Evolutionary conservation across 441 rosid species (phyloP).

Genomic region (Euphorbia celastroides): DNA sequence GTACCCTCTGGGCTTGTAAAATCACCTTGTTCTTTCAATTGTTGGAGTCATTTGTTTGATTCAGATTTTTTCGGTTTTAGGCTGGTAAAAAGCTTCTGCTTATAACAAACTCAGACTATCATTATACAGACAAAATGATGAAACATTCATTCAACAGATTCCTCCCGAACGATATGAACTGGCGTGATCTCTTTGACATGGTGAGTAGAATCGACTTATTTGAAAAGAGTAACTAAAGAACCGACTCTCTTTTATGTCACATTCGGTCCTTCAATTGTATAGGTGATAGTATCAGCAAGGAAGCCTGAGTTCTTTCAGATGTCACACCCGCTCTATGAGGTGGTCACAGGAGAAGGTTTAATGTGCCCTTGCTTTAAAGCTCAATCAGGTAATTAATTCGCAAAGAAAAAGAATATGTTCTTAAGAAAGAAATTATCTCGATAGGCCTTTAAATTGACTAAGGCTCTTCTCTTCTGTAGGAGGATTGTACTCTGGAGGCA

Average conservation of each 20-base stretch:
- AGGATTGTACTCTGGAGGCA: slow-evolving; percentile 91
- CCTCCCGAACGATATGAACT: slow-evolving; percentile 87
- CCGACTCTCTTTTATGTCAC: neutral
- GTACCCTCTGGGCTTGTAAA: slow-evolving; percentile 29
- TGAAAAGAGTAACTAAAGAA: no score
- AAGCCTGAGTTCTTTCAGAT: slow-evolving; percentile 98
- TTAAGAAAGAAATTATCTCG: no score
- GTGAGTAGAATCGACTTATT: slow-evolving; percentile 34
- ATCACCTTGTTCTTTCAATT: slow-evolving; percentile 6
- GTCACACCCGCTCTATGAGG: slow-evolving; percentile 94
- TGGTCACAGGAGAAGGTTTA: slow-evolving; percentile 91
- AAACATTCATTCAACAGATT: slow-evolving; percentile 86
- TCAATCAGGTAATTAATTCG: slow-evolving; percentile 61
- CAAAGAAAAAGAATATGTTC: no score
- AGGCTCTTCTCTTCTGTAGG: slow-evolving; percentile 48
- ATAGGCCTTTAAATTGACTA: no score
- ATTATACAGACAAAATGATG: slow-evolving; percentile 96
- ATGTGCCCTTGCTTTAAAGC: slow-evolving; percentile 99
- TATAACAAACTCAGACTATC: slow-evolving; percentile 94
- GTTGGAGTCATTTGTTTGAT: slow-evolving; percentile 18
- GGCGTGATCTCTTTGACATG: slow-evolving; percentile 94
- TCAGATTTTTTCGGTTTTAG: slow-evolving; percentile 36
- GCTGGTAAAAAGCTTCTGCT: slow-evolving; percentile 96
- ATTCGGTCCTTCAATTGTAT: slow-evolving; percentile 10
- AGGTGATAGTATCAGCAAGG: slow-evolving; percentile 98